Evolutionary conservation across 1,139 yeast species (phyloP), one percentile per base, ranked within the genome.

Genomic region (Citeromyces siamensis): DNA sequence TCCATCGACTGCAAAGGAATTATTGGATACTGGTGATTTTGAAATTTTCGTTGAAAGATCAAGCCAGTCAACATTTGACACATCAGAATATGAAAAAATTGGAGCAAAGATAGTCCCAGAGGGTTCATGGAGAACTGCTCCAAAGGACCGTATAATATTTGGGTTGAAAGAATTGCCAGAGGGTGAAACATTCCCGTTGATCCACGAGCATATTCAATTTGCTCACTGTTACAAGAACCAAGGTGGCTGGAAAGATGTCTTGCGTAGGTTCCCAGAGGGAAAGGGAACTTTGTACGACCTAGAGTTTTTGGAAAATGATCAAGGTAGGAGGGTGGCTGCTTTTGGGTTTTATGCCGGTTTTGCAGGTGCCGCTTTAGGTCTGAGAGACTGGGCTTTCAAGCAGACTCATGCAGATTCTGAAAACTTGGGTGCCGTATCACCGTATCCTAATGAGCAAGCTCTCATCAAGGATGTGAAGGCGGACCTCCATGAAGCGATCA

Each of bases 191-290:
- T 90, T 88, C 72, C 98, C 98, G 27, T 70, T 90, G 45, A 71
- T 81, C 37, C 97, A 93, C 57, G 94, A 88, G 58, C 98, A 93
- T 60, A 84, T 90, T 45, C 97, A 88, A 62, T 90, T 90, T 64
- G 98, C 98, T 36, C 99, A 90, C 62, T 93, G 98, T 64, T 93
- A 88, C 66, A 93, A 90, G 67, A 74, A 88, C 60, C 98, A 90
- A 64, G 95, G 66, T 44, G 99, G 99, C 37, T 90, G 99, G 98
- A 65, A 85, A 59, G 84, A 84, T 41, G 97, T 93, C 17, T 64
- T 90, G 51, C 58, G 68, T 42, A 75, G 98, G 59, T 90, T 86
- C 67, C 94, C 94, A 39, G 78, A 72, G 34, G 99, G 99, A 35
- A 74, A 81, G 41, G 97, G 98, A 48, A 70, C 74, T 8, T 71